These are phyloP conservation scores for Vitis vinifera DNA, from an alignment of 164 flowering plant genomes.

Conservation along the genomic window DNA sequence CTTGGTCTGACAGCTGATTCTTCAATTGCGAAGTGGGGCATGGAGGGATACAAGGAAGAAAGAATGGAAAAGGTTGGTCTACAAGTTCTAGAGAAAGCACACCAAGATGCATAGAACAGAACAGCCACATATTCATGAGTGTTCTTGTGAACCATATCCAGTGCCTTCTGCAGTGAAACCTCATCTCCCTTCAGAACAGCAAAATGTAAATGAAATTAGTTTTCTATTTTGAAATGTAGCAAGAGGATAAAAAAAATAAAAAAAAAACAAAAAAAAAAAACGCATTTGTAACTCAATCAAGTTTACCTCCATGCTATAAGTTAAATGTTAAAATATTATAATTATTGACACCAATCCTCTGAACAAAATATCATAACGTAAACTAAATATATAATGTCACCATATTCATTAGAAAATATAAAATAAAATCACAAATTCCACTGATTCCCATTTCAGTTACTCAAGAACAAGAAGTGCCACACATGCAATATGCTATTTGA, in stretches of 20 bases:
- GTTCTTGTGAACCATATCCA: constrained; percentile 56
- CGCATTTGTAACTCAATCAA: too few species aligned
- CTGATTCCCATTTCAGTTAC: too few species aligned
- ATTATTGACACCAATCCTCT: too few species aligned
- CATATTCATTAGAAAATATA: too few species aligned
- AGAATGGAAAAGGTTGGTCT: constrained; percentile 61
- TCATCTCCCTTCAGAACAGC: constrained; percentile 77
- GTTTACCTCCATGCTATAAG: too few species aligned
- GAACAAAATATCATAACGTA: too few species aligned
- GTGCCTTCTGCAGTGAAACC: constrained; percentile 57
- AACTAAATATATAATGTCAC: too few species aligned
- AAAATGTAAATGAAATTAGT: constrained; percentile 2
- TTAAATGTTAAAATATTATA: too few species aligned
- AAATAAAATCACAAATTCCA: too few species aligned
- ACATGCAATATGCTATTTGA: too few species aligned
- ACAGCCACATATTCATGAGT: constrained; percentile 62
- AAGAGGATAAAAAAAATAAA: neutral
- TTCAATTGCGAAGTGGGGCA: constrained; percentile 86
- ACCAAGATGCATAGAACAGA: constrained; percentile 95
- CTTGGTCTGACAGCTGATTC: constrained; percentile 88
- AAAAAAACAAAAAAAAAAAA: neutral
- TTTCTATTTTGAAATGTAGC: neutral
- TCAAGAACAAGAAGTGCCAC: too few species aligned
- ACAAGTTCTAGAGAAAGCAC: constrained; percentile 76
- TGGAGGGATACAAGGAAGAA: constrained; percentile 69